Percentiles rank a stretch among this genome's conserved stretches.
Conservation (phyloP, 2,329 filamentous ascomycete species). For the Aphanoascus verrucosus region DNA sequence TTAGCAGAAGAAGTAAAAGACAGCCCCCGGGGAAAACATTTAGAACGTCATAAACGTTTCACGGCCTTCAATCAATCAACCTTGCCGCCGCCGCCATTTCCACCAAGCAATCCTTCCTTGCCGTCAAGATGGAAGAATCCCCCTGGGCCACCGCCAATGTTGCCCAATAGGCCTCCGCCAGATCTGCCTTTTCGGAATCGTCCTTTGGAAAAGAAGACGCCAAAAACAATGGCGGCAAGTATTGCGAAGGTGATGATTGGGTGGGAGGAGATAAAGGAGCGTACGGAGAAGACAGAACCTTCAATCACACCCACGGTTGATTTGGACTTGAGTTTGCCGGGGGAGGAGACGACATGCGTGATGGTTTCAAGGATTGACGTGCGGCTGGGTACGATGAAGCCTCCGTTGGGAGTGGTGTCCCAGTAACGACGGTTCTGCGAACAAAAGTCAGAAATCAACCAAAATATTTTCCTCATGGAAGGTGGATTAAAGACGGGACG, state of each 20-base stretch:
- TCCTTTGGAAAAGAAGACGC: slow-evolving; percentile 27
- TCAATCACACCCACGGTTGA: slow-evolving; percentile 40
- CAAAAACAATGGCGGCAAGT: slow-evolving; percentile 28
- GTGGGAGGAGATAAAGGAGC: slow-evolving; percentile 34
- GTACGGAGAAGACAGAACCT: slow-evolving; percentile 37
- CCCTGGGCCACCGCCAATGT: slow-evolving; percentile 22
- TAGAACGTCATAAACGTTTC: background rate
- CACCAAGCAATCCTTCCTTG: slow-evolving; percentile 38
- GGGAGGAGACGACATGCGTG: slow-evolving; percentile 40
- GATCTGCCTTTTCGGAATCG: slow-evolving; percentile 22
- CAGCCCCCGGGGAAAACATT: background rate
- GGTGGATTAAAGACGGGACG: slow-evolving; percentile 34
- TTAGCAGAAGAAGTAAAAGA: background rate
- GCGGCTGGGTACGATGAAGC: slow-evolving; percentile 77
- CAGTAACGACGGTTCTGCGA: slow-evolving; percentile 79
- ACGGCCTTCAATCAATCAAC: slow-evolving; percentile 30
- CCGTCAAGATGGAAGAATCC: slow-evolving; percentile 41
- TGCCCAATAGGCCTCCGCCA: slow-evolving; percentile 29
- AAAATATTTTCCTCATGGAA: background rate
- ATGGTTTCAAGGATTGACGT: slow-evolving; percentile 82
- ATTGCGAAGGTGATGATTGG: slow-evolving; percentile 35
- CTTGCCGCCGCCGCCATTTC: slow-evolving; percentile 32
- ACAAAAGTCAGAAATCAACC: background rate
- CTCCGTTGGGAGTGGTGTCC: slow-evolving; percentile 82
- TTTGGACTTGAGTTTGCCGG: slow-evolving; percentile 40